These are phyloP conservation scores for Pseudonitzschia pungens DNA, from an alignment of 108 stramenopile genomes.

Conservation along the genomic window DNA sequence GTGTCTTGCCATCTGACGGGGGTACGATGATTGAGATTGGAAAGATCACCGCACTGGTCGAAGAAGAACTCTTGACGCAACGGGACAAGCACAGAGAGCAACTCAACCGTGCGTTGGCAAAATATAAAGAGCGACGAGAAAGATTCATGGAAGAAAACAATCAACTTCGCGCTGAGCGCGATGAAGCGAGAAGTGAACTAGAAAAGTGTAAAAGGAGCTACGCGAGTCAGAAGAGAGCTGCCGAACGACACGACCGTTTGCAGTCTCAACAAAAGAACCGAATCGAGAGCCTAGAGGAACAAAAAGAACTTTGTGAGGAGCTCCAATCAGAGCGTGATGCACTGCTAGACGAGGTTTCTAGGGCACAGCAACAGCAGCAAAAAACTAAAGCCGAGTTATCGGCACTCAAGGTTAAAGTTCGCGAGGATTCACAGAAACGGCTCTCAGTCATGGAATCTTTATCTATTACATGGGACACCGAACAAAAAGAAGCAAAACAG, in stretches of 20 bases:
- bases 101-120: neutral
- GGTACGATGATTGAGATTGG: constrained; percentile 3
- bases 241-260: neutral
- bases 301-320: neutral
- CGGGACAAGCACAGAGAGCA: constrained; percentile 8
- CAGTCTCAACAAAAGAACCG: neutral
- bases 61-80: constrained; percentile 9
- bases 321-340: constrained; percentile 4
- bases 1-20: neutral
- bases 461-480: constrained; percentile 4
- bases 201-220: neutral
- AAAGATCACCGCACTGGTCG: constrained; percentile 11
- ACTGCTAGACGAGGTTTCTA: neutral
- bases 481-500: constrained; percentile 15
- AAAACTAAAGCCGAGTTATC: constrained; percentile 1
- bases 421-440: constrained; percentile 7
- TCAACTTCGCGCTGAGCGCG: neutral
- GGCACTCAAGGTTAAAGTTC: constrained; percentile 2
- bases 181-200: neutral
- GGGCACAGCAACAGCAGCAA: constrained; percentile 1
- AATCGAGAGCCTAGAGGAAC: constrained; percentile 1
- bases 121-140: constrained; percentile 3
- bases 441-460: constrained; percentile 13
- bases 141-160: neutral
- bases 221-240: neutral